Evolutionary conservation across 2,329 filamentous ascomycete species (phyloP).

Genomic region (Calonectria naviculata): DNA sequence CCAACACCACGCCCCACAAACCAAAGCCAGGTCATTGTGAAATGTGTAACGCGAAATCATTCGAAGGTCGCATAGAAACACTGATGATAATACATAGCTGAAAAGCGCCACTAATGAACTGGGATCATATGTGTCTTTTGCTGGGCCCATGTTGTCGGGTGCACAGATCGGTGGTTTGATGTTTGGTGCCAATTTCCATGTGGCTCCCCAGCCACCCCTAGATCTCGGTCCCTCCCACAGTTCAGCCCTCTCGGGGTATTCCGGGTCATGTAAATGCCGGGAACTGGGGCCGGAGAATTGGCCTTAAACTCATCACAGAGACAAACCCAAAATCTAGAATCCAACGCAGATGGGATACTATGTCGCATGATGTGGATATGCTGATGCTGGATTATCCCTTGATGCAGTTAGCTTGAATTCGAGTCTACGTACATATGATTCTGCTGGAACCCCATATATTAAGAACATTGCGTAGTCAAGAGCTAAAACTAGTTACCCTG

Average conservation of each 20-base stretch:
- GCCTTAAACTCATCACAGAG: no score
- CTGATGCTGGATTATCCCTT: neutral
- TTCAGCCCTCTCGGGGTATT: neutral
- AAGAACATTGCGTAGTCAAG: neutral
- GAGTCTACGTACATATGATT: neutral
- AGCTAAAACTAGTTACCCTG: no score
- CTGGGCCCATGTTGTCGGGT: no score
- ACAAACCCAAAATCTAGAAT: neutral
- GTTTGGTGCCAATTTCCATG: neutral
- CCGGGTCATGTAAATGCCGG: neutral
- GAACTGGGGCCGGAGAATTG: neutral
- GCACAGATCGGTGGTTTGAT: no score
- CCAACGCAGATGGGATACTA: neutral
- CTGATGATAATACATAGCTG: neutral
- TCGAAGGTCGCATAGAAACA: neutral
- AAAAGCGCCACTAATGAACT: no score
- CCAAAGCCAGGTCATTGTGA: neutral
- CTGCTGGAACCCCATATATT: neutral
- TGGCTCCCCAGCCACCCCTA: neutral
- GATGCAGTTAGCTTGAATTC: neutral
- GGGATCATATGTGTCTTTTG: no score
- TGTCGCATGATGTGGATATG: neutral
- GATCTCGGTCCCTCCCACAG: neutral
- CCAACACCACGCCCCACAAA: slow-evolving; percentile 7
- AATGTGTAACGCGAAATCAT: neutral